These are phyloP conservation scores for Hyphopichia khmerensis DNA, from an alignment of 1,139 yeast species.

Conservation along the genomic window DNA sequence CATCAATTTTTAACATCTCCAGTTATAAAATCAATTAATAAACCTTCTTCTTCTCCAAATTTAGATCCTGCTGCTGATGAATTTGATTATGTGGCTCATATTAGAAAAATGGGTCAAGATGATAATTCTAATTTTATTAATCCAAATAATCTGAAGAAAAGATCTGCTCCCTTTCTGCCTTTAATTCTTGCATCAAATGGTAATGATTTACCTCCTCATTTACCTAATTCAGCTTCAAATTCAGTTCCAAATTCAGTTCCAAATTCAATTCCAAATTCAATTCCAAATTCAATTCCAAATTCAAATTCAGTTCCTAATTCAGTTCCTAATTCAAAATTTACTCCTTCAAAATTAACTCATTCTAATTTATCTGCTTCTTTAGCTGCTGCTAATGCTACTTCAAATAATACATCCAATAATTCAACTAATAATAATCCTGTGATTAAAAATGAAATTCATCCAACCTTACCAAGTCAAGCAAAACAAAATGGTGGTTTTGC, in stretches of 20 bases:
- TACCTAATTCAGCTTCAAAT: too few relatives aligned
- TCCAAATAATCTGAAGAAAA: conserved; percentile 17
- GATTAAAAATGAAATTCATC: conserved; percentile 5
- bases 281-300: neutral
- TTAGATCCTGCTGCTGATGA: conserved; percentile 49
- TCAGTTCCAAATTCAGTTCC: neutral
- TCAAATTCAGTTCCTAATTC: conserved; percentile 6
- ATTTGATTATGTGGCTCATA: conserved; percentile 69
- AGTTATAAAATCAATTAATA: conserved; percentile 7
- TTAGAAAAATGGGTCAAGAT: conserved; percentile 54
- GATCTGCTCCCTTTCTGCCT: conserved; percentile 40
- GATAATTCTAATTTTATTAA: conserved; percentile 7
- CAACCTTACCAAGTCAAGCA: neutral
- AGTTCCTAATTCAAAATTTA: too few relatives aligned
- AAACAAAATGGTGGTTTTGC: conserved; percentile 3
- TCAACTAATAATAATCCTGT: too few relatives aligned
- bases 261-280: neutral
- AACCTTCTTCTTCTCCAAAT: neutral
- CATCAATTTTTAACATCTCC: conserved; percentile 7
- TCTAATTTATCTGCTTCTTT: conserved; percentile 18
- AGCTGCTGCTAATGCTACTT: conserved; percentile 8
- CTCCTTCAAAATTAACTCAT: conserved; percentile 3
- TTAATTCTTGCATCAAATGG: conserved; percentile 11
- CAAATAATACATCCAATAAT: conserved; percentile 3
- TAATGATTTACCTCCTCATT: neutral